A percentile compares a stretch with the other conserved stretches of the same genome.
Evolutionary conservation across 2,329 filamentous ascomycete genomes (phyloP).

Genomic region (Phialemoniopsis sp.): DNA sequence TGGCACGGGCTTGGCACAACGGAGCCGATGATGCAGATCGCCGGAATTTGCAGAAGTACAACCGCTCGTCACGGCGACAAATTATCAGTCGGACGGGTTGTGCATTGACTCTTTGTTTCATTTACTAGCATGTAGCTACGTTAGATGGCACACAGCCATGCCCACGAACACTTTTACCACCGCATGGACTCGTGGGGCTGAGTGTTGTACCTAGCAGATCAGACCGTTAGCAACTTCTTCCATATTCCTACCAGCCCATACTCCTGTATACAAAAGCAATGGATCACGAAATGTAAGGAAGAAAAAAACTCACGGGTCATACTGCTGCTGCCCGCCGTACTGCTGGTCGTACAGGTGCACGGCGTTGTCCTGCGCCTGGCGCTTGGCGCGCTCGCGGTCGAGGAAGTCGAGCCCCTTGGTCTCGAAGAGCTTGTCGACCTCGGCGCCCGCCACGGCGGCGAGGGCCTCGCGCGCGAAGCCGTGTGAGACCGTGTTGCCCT

Average conservation of each 20-base stretch:
- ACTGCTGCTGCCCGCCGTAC: conserved; percentile 49
- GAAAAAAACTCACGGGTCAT: conserved; percentile 57
- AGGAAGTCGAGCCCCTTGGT: conserved; percentile 61
- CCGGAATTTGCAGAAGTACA: no score
- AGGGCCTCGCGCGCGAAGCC: conserved; percentile 74
- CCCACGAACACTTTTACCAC: not conserved
- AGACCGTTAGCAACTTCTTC: no score
- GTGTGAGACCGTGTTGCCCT: conserved; percentile 70
- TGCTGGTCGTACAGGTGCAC: conserved; percentile 59
- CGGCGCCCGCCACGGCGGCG: conserved; percentile 66
- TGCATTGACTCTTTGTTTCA: no score
- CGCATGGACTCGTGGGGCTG: conserved; percentile 4
- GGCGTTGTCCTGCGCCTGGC: conserved; percentile 53
- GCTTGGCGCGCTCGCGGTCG: conserved; percentile 54
- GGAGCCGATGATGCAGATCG: no score
- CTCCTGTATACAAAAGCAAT: no score
- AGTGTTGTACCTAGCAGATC: not conserved
- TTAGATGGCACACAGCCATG: no score
- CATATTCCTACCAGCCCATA: no score
- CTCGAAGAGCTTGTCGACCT: conserved; percentile 73
- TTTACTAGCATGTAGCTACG: no score
- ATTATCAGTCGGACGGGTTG: no score
- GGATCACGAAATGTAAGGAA: no score
- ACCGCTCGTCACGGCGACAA: no score
- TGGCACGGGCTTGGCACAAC: no score